These are phyloP conservation scores for Coccomyxa sp. DNA, from an alignment of 139 green algal genomes.

Conservation along the genomic window DNA sequence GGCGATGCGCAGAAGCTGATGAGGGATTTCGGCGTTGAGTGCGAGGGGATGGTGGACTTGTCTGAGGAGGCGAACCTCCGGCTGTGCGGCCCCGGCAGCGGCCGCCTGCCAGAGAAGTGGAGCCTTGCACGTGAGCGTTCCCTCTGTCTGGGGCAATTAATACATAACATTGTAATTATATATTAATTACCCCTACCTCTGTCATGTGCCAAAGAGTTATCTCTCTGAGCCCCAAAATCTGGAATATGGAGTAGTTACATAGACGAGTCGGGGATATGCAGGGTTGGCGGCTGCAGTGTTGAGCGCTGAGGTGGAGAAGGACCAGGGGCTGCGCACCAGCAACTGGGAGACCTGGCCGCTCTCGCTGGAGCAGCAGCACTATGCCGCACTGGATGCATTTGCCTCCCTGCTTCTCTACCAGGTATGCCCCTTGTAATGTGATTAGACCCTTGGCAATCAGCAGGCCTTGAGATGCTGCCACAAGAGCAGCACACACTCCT, in stretches of 20 bases:
- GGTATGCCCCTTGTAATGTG: constrained; percentile 2
- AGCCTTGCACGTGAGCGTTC: constrained; percentile 21
- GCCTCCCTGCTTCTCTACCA: constrained; percentile 30
- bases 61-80: constrained; percentile 31
- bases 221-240: neutral
- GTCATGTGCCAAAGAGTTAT: neutral
- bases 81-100: constrained; percentile 5
- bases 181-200: neutral
- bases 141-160: neutral
- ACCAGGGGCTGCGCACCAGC: constrained; percentile 27
- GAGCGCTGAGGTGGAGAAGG: constrained; percentile 22
- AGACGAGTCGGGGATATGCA: neutral
- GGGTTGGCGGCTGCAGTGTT: constrained; percentile 25
- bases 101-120: constrained; percentile 18
- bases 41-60: constrained; percentile 32
- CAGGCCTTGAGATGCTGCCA: neutral
- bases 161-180: neutral
- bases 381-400: constrained; percentile 49
- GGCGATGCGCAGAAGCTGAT: constrained; percentile 41
- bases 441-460: neutral
- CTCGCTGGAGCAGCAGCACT: constrained; percentile 26
- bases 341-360: constrained; percentile 42
- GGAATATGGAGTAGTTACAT: too few relatives aligned
- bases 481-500: too few relatives aligned
- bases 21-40: constrained; percentile 38